Evolutionary conservation across 2,329 filamentous ascomycete species (phyloP).

Genomic region (Nemania serpens): DNA sequence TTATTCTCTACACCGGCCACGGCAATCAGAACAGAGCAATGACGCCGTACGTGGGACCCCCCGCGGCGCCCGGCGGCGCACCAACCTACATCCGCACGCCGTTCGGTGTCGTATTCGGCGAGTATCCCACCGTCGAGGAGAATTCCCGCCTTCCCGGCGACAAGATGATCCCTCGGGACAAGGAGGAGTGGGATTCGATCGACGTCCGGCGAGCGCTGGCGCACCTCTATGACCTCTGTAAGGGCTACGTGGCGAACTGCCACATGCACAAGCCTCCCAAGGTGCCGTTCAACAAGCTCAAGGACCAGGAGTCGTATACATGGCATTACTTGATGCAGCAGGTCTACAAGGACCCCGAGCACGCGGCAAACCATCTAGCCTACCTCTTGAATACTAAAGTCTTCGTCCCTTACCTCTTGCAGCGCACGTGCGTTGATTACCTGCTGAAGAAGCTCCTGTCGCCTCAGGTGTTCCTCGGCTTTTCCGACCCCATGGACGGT

Average conservation of each 20-base stretch:
- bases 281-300: constrained; percentile 25
- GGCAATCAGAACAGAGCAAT: constrained; percentile 18
- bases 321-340: constrained; percentile 38
- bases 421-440: constrained; percentile 39
- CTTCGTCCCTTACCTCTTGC: constrained; percentile 37
- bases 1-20: constrained; percentile 25
- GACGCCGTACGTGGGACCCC: constrained; percentile 15
- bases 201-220: constrained; percentile 35
- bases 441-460: constrained; percentile 38
- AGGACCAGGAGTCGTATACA: constrained; percentile 31
- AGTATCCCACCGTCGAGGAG: constrained; percentile 26
- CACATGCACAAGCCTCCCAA: constrained; percentile 29
- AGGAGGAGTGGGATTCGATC: constrained; percentile 32
- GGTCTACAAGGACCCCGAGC: constrained; percentile 28
- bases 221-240: constrained; percentile 37
- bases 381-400: constrained; percentile 31
- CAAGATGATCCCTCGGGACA: constrained; percentile 32
- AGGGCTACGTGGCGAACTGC: constrained; percentile 38
- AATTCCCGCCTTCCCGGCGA: constrained; percentile 22
- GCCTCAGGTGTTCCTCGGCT: constrained; percentile 38
- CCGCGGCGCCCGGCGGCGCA: not conserved
- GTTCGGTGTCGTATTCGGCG: constrained; percentile 21
- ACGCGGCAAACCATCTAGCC: constrained; percentile 34
- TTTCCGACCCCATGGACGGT: constrained; percentile 33
- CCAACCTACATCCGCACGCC: constrained; percentile 21